Percentiles rank a stretch among this genome's conserved stretches.
phyloP scores from a whole-genome alignment of 2,329 filamentous ascomycete species.

The Trichoderma cornu-damae region DNA sequence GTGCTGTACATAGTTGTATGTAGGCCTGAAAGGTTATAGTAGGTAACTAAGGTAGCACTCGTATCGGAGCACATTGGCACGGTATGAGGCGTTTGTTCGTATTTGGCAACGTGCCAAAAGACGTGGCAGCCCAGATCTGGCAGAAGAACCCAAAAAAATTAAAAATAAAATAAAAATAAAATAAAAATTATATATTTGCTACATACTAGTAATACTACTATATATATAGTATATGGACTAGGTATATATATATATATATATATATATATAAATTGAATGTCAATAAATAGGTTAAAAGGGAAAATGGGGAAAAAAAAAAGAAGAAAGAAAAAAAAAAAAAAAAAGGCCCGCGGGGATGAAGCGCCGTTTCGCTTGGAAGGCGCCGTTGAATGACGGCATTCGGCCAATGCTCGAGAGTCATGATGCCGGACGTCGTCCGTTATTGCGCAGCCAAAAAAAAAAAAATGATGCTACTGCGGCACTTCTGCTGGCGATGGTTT shows the following conservation, averaged over 20 bases:
- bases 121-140: slow-evolving; percentile 18
- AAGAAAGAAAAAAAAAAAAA: neutral
- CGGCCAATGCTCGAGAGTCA: neutral
- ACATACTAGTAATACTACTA: too few relatives aligned
- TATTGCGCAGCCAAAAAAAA: neutral
- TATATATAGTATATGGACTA: too few relatives aligned
- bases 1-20: slow-evolving; percentile 3
- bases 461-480: slow-evolving; percentile 9
- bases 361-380: slow-evolving; percentile 2
- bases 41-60: too few relatives aligned
- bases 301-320: too few relatives aligned
- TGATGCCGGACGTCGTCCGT: slow-evolving; percentile 10
- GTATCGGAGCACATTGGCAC: slow-evolving; percentile 5
- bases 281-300: too few relatives aligned
- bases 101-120: slow-evolving; percentile 9
- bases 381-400: slow-evolving; percentile 5
- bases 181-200: too few relatives aligned
- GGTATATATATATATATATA: too few relatives aligned
- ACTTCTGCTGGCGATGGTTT: slow-evolving; percentile 1
- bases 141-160: neutral
- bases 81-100: slow-evolving; percentile 16
- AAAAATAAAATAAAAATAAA: too few relatives aligned
- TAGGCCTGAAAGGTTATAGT: slow-evolving; percentile 7
- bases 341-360: slow-evolving; percentile 1
- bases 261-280: too few relatives aligned